phyloP scores from a whole-genome alignment of 345 rosid species.

The Rhizophora apiculata region DNA sequence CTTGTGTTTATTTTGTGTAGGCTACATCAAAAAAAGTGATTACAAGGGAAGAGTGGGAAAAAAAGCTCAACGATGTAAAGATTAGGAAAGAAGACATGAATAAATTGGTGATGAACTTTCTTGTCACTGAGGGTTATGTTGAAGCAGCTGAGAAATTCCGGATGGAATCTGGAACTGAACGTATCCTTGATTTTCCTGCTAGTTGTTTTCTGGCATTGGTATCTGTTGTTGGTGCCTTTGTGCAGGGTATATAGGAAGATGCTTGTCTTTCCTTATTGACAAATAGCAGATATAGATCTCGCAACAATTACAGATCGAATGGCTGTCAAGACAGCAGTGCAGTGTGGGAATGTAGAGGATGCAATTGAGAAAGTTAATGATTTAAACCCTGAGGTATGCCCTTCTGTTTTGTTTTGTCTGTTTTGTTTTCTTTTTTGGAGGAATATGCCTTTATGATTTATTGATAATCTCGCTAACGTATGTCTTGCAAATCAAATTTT shows the following conservation, averaged over 20 bases:
- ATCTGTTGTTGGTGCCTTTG: conserved; percentile 1
- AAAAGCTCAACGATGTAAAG: conserved; percentile 78
- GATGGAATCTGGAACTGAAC: conserved; percentile 89
- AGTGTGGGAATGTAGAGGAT: conserved; percentile 91
- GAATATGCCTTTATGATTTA: not conserved
- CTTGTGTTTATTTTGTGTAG: conserved; percentile 26
- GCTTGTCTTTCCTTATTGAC: conserved; percentile 43
- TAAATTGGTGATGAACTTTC: conserved; percentile 94
- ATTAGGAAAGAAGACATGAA: conserved; percentile 96
- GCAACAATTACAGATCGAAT: conserved; percentile 85
- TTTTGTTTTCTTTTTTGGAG: not conserved
- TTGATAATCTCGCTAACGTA: not conserved
- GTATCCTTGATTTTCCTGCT: conserved; percentile 50
- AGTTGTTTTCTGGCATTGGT: not conserved
- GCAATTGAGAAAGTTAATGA: conserved; percentile 96
- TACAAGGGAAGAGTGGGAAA: conserved; percentile 88
- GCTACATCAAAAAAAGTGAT: conserved; percentile 67
- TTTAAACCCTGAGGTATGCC: conserved; percentile 80
- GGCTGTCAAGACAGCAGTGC: conserved; percentile 98
- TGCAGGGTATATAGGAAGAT: not conserved
- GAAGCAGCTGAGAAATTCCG: conserved; percentile 92
- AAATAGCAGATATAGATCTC: conserved; percentile 92
- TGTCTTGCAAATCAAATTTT: not conserved
- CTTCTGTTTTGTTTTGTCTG: not conserved
- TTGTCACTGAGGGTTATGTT: conserved; percentile 93